Conservation (phyloP, 106 monocot species). For the Dendrobium huoshanense region DNA sequence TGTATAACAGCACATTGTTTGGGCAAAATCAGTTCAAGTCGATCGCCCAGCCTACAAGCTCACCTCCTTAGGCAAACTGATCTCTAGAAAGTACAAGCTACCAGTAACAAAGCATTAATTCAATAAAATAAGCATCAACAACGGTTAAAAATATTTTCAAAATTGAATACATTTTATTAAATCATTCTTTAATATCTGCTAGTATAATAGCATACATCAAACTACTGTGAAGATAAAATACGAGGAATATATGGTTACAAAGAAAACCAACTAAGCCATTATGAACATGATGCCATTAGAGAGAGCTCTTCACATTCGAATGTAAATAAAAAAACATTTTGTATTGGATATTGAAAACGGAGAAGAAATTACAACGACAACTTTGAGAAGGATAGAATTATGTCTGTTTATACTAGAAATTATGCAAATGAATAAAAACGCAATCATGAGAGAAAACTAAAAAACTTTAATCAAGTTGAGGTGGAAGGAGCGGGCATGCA, state of each 20-base stretch:
- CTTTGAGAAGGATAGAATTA: too few relatives aligned
- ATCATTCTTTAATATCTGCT: too few relatives aligned
- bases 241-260: too few relatives aligned
- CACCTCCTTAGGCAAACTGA: slow-evolving; percentile 10
- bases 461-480: too few relatives aligned
- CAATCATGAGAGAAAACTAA: too few relatives aligned
- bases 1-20: not conserved
- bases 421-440: too few relatives aligned
- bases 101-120: not conserved
- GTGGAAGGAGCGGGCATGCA: too few relatives aligned
- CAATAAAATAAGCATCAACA: not conserved
- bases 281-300: not conserved
- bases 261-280: too few relatives aligned
- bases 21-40: not conserved
- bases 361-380: too few relatives aligned
- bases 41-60: not conserved
- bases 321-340: not conserved
- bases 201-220: not conserved
- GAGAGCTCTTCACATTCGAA: not conserved
- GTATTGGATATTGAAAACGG: not conserved
- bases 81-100: slow-evolving; percentile 10
- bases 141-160: not conserved
- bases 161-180: not conserved
- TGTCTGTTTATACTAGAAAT: too few relatives aligned
- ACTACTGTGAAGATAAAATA: not conserved